These are phyloP conservation scores for Leishmania tarentolae DNA, from an alignment of 208 protist species.

Conservation along the genomic window DNA sequence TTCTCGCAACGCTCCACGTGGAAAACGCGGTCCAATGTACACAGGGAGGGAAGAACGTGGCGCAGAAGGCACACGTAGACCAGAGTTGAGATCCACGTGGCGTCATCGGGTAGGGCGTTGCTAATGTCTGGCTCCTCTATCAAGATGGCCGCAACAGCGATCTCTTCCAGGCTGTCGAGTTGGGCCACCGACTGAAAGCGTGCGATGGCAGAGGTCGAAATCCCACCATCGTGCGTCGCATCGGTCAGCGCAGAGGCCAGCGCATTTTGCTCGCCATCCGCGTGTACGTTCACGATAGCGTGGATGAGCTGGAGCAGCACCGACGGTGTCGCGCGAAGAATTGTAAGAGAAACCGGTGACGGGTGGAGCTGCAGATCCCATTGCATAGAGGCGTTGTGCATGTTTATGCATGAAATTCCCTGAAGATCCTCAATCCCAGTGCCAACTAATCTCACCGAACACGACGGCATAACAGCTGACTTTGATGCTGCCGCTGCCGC, in stretches of 20 bases:
- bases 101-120: conserved; percentile 2
- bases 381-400: conserved; percentile 14
- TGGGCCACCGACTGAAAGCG: conserved; percentile 3
- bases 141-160: background rate
- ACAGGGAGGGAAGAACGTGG: conserved; percentile 24
- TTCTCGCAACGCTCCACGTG: conserved; percentile 13
- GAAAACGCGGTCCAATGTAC: conserved; percentile 11
- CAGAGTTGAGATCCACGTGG: conserved; percentile 12
- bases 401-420: conserved; percentile 28
- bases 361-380: conserved; percentile 34
- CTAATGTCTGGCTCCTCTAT: background rate
- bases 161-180: conserved; percentile 13
- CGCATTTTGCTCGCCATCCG: conserved; percentile 2
- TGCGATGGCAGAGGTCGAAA: conserved; percentile 9
- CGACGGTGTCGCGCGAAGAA: conserved; percentile 20
- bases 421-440: conserved; percentile 35
- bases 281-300: conserved; percentile 7
- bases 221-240: background rate
- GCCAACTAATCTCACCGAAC: conserved; percentile 4
- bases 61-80: conserved; percentile 29
- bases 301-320: conserved; percentile 21
- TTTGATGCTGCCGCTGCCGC: background rate
- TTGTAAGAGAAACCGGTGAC: conserved; percentile 31
- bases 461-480: background rate
- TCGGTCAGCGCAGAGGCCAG: conserved; percentile 11